Conservation (phyloP, 257 asterid species). For the Ehretia macrophylla region DNA sequence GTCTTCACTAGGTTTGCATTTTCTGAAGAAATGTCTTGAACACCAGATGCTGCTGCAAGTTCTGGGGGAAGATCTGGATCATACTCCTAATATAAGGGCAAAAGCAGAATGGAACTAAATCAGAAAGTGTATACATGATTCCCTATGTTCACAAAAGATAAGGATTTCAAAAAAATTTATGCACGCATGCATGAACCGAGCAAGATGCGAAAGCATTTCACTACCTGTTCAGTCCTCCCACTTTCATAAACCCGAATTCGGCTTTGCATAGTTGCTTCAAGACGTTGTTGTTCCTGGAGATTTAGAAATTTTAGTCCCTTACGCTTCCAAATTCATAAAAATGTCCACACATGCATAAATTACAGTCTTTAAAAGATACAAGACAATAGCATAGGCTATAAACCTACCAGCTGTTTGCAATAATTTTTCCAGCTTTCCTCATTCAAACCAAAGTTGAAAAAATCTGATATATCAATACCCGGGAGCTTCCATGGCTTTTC, state of each 20-base stretch:
- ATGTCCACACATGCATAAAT: neutral
- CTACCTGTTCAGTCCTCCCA: constrained; percentile 93
- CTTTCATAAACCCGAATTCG: constrained; percentile 94
- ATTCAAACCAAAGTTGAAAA: constrained; percentile 83
- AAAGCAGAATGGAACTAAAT: constrained; percentile 12
- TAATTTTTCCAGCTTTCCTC: constrained; percentile 97
- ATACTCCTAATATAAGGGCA: constrained; percentile 50
- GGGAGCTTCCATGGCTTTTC: constrained; percentile 95
- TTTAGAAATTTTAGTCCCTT: constrained; percentile 20
- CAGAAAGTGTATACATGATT: constrained; percentile 1
- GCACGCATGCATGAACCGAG: neutral
- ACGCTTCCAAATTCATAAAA: constrained; percentile 15
- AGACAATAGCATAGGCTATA: neutral
- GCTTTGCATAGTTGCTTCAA: constrained; percentile 92
- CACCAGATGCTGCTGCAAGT: constrained; percentile 92
- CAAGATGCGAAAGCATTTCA: constrained; percentile 13
- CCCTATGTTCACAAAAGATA: neutral
- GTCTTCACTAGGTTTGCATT: constrained; percentile 44
- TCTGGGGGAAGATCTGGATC: constrained; percentile 99
- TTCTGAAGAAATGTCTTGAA: constrained; percentile 59
- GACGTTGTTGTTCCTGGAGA: constrained; percentile 86
- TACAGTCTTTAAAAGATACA: neutral
- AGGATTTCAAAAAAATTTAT: neutral
- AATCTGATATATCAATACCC: constrained; percentile 73
- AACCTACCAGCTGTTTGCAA: constrained; percentile 87